Percentiles rank a stretch among this genome's conserved stretches.
Evolutionary conservation across 2,329 filamentous ascomycete species (phyloP).

Genomic region (Colletotrichum spaethianum): DNA sequence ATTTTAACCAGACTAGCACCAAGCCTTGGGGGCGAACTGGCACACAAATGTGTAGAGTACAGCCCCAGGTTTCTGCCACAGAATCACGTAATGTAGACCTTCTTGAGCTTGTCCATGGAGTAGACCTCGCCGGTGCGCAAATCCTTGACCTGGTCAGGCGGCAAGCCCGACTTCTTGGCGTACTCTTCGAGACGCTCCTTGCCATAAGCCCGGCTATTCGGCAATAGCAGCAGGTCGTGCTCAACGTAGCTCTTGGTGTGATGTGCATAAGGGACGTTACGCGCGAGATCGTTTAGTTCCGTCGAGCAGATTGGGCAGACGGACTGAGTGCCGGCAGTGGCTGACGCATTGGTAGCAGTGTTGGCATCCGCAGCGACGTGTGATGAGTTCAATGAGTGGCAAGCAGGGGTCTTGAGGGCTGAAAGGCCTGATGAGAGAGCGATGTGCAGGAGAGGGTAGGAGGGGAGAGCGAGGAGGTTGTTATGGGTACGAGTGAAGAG

Average conservation of each 20-base stretch:
- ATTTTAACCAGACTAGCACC: background rate
- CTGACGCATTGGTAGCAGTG: slow-evolving; percentile 48
- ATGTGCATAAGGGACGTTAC: slow-evolving; percentile 92
- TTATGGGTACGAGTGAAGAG: slow-evolving; percentile 91
- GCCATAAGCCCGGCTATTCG: slow-evolving; percentile 90
- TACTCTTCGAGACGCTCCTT: slow-evolving; percentile 80
- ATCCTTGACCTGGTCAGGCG: slow-evolving; percentile 79
- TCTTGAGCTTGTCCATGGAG: slow-evolving; percentile 75
- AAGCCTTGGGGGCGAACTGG: background rate
- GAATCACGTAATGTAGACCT: slow-evolving; percentile 90
- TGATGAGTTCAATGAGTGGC: slow-evolving; percentile 78
- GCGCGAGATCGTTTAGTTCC: slow-evolving; percentile 92
- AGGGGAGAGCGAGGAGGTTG: slow-evolving; percentile 84
- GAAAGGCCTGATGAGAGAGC: slow-evolving; percentile 93
- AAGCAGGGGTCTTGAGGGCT: slow-evolving; percentile 94
- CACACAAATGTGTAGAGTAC: background rate
- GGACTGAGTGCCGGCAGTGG: slow-evolving; percentile 39
- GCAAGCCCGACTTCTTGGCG: slow-evolving; percentile 83
- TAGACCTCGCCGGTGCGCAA: slow-evolving; percentile 81
- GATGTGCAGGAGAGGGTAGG: slow-evolving; percentile 88
- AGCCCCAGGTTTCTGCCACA: background rate
- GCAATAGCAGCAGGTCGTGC: slow-evolving; percentile 86
- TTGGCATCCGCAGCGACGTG: slow-evolving; percentile 51
- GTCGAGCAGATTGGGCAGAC: slow-evolving; percentile 97
- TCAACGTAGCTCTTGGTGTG: slow-evolving; percentile 96